Base-by-base conservation (phyloP, 805 yeast species). In the Saturnispora sekii region DNA sequence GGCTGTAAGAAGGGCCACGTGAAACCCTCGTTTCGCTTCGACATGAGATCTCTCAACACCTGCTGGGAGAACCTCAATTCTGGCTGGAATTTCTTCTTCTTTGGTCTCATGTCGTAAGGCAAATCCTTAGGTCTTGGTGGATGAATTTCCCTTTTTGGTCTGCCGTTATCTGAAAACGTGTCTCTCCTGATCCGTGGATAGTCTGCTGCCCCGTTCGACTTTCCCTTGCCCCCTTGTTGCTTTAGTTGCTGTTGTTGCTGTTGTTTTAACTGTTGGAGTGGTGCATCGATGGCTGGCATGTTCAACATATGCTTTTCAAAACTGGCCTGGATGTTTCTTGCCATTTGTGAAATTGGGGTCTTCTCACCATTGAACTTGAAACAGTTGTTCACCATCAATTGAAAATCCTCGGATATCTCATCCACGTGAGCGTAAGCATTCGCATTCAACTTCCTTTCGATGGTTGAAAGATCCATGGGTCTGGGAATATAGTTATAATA, bases 41-140 rank as follows among this genome's bases (percentile, higher is more conserved):
- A 77, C 47, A 69, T 70, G 59, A 93, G 69, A 56, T 93, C 98
- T 60, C 84, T 85, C 45, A 93, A 64, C 3, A 89, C 77, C 59
- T 77, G 84, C 53, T 77, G 82, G 60, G 95, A 86, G 64, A 82
- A 93, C 58, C 89, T 74, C 60, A 93, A 74, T 62, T 90, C 97
- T 9, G 90, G 83, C 34, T 90, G 94, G 59, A 72, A 79, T 68
- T 87, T 90, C 75, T 90, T 89, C 66, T 85, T 85, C 52, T 94
- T 77, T 38, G 98, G 98, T 59, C 89, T 73, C 44, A 79, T 79
- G 57, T 88, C 96, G 57, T 86, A 87, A 3, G 95, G 94, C 62
- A 89, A 77, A 60, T 93, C 97, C 59, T 86, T 86, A 30, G 96
- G 85, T 59, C 84, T 82, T 44, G 98, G 98, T 3, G 98, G 98